Evolutionary conservation across 1,284 basidiomycete species (phyloP).

Genomic region (Entoloma clypeatum): DNA sequence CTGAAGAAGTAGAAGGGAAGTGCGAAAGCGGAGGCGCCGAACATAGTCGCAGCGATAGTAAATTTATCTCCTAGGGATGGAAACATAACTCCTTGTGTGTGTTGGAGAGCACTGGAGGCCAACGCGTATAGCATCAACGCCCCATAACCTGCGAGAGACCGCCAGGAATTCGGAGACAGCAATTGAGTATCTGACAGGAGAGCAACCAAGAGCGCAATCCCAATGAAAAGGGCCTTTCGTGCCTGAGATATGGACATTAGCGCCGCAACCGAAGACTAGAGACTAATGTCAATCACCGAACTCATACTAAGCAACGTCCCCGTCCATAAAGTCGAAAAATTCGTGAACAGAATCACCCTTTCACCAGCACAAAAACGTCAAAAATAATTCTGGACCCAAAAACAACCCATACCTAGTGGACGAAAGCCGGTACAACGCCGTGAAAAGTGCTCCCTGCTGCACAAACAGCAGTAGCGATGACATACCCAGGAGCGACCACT

Average conservation of each 20-base stretch:
- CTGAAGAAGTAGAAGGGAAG: conserved; percentile 62
- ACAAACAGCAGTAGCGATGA: conserved; percentile 65
- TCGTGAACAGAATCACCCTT: conserved; percentile 64
- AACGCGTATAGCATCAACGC: conserved; percentile 58
- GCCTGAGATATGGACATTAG: conserved; percentile 29
- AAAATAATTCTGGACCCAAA: not conserved
- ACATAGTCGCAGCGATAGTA: conserved; percentile 47
- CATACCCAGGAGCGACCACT: conserved; percentile 70
- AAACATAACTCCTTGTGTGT: conserved; percentile 53
- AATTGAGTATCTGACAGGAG: conserved; percentile 53
- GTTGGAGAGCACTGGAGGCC: conserved; percentile 55
- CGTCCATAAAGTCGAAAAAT: conserved; percentile 65
- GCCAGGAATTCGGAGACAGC: conserved; percentile 41
- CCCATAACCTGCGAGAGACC: conserved; percentile 57
- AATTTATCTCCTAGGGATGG: conserved; percentile 53
- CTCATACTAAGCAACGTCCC: conserved; percentile 45
- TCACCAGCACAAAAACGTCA: not conserved
- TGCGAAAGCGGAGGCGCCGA: conserved; percentile 61
- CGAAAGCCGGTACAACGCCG: conserved; percentile 61
- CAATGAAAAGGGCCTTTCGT: conserved; percentile 43
- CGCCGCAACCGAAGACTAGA: not conserved
- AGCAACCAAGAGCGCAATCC: conserved; percentile 43
- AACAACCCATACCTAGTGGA: conserved; percentile 49
- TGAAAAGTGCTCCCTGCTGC: conserved; percentile 58
- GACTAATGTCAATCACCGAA: conserved; percentile 41